Conservation (phyloP, 2,329 filamentous ascomycete species). For the Moelleriella libera region DNA sequence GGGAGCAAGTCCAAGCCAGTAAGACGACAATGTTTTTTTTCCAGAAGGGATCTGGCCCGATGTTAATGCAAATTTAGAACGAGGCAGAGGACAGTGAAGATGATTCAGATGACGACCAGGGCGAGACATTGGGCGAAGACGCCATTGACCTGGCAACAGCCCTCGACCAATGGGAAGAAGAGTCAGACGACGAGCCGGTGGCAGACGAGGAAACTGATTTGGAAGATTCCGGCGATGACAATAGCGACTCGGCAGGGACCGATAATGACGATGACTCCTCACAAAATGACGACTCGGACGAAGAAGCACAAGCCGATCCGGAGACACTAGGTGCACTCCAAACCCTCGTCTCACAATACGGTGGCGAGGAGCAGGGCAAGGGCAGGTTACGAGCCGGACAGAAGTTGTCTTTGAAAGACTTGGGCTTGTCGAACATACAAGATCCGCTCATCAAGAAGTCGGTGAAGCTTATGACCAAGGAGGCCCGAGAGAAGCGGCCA, state of each 20-base stretch:
- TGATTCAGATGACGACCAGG: conserved; percentile 46
- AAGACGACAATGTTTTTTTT: conserved; percentile 1
- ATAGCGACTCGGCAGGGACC: conserved; percentile 30
- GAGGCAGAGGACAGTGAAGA: conserved; percentile 22
- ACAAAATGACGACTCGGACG: conserved; percentile 20
- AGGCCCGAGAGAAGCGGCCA: conserved; percentile 34
- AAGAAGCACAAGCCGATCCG: conserved; percentile 36
- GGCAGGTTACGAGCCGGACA: conserved; percentile 33
- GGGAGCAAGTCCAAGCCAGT: conserved; percentile 26
- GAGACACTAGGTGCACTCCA: conserved; percentile 52
- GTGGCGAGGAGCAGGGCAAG: conserved; percentile 40
- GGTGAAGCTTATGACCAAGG: conserved; percentile 58
- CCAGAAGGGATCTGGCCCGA: too few relatives aligned
- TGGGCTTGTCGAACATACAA: conserved; percentile 55
- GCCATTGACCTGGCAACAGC: conserved; percentile 45
- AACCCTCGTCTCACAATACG: conserved; percentile 54
- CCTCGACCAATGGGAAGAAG: conserved; percentile 38
- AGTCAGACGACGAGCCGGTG: conserved; percentile 27
- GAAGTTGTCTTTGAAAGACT: conserved; percentile 62
- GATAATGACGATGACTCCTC: conserved; percentile 24
- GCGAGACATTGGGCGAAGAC: conserved; percentile 42
- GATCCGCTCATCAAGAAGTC: conserved; percentile 68
- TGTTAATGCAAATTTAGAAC: background rate
- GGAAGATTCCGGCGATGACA: conserved; percentile 25
- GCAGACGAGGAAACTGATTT: conserved; percentile 28